Percentiles rank a stretch among this genome's conserved stretches.
These are phyloP conservation scores for Akebia trifoliata DNA, from an alignment of 164 flowering plant species.

Conservation along the genomic window DNA sequence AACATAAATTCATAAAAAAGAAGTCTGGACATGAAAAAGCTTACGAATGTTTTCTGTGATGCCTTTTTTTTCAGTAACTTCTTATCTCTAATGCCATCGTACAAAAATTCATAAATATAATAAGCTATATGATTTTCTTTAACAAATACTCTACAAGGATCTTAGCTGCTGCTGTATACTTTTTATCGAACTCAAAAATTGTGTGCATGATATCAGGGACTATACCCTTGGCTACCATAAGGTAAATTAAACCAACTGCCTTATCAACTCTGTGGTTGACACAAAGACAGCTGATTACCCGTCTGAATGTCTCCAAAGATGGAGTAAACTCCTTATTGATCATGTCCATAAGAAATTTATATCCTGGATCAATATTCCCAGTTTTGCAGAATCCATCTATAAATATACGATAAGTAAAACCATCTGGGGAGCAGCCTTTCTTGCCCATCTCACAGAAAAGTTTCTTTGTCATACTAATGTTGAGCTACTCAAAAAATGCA, in stretches of 20 bases:
- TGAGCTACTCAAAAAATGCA: constrained; percentile 56
- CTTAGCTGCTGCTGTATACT: constrained; percentile 80
- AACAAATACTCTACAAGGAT: constrained; percentile 77
- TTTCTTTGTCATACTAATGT: constrained; percentile 41
- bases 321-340: constrained; percentile 58
- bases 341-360: constrained; percentile 44
- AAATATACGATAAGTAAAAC: constrained; percentile 65
- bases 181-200: constrained; percentile 75
- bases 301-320: constrained; percentile 63
- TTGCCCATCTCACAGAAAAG: constrained; percentile 58
- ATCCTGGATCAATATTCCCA: constrained; percentile 47
- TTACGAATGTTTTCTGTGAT: constrained; percentile 15
- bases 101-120: constrained; percentile 63
- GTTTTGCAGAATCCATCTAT: constrained; percentile 76
- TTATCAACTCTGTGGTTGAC: constrained; percentile 48
- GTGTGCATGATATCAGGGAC: constrained; percentile 73
- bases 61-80: constrained; percentile 40
- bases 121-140: constrained; percentile 63
- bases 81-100: constrained; percentile 77
- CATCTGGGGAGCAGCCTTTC: constrained; percentile 48
- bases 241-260: constrained; percentile 65
- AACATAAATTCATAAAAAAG: too few relatives aligned
- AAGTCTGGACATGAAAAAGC: not conserved
- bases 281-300: constrained; percentile 71
- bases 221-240: constrained; percentile 66